Conservation (phyloP, 129 eudicot genomes). For the Smallanthus sonchifolius region DNA sequence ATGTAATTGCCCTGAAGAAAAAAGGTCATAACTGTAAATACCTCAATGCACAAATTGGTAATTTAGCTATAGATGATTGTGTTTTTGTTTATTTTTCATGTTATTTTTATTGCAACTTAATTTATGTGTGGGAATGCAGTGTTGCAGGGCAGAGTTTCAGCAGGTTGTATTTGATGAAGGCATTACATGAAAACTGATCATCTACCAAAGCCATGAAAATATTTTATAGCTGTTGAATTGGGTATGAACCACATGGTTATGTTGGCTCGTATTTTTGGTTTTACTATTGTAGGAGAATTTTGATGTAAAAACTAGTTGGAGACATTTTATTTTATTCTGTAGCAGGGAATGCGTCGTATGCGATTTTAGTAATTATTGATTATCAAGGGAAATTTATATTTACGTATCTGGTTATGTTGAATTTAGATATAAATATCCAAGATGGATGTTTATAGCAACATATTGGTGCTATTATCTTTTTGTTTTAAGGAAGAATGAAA, state of each 20-base stretch:
- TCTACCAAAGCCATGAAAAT: not conserved
- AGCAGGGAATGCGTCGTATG: too few species aligned
- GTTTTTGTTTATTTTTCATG: not conserved
- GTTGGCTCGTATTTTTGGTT: not conserved
- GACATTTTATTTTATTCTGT: not conserved
- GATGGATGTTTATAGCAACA: too few species aligned
- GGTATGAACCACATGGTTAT: too few species aligned
- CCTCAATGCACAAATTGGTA: too few species aligned
- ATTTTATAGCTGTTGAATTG: slow-evolving; percentile 2
- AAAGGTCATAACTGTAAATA: too few species aligned
- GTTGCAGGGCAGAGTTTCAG: slow-evolving; percentile 96
- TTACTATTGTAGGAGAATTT: slow-evolving; percentile 24
- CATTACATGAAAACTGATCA: slow-evolving; percentile 74
- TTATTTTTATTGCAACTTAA: not conserved
- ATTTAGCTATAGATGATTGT: not conserved
- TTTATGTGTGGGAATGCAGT: slow-evolving; percentile 45
- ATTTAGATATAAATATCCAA: too few species aligned
- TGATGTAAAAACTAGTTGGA: slow-evolving; percentile 15
- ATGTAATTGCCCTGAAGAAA: too few species aligned
- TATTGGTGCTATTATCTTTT: not conserved
- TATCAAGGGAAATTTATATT: too few species aligned
- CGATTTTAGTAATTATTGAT: too few species aligned
- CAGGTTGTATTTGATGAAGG: slow-evolving; percentile 78
- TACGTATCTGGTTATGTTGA: not conserved
- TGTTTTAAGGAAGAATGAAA: not conserved